These are phyloP conservation scores for Prunus padus DNA, from an alignment of 306 rosid genomes.

Conservation along the genomic window DNA sequence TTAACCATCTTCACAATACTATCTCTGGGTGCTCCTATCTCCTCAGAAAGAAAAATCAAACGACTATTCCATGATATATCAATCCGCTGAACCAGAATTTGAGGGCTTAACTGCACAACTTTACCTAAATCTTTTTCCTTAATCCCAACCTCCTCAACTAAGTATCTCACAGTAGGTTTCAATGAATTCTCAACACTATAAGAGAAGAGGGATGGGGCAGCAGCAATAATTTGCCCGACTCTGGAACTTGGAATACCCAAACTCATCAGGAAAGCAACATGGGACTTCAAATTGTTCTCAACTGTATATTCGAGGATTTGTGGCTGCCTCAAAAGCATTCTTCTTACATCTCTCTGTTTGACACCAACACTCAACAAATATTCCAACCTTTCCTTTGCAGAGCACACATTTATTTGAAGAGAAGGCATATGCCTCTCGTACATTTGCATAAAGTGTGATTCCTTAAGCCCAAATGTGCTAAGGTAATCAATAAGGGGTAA, in stretches of 20 bases:
- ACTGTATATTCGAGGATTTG: constrained; percentile 79
- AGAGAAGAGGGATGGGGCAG: constrained; percentile 81
- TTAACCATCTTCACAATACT: constrained; percentile 92
- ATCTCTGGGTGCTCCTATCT: constrained; percentile 89
- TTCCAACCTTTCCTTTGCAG: constrained; percentile 86
- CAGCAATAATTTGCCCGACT: constrained; percentile 77
- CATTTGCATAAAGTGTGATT: constrained; percentile 90
- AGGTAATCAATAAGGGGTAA: constrained; percentile 91
- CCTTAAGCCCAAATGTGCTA: constrained; percentile 81
- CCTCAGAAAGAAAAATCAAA: constrained; percentile 72
- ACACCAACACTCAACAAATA: constrained; percentile 89
- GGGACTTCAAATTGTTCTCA: constrained; percentile 87
- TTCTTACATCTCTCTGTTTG: constrained; percentile 77
- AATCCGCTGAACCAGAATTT: constrained; percentile 85
- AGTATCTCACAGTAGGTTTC: constrained; percentile 83
- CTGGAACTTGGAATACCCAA: constrained; percentile 81
- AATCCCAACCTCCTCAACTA: constrained; percentile 94
- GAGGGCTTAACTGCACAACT: constrained; percentile 96
- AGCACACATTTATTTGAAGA: constrained; percentile 75
- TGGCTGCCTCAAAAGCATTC: constrained; percentile 89
- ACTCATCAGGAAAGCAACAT: constrained; percentile 69
- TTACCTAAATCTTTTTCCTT: constrained; percentile 85
- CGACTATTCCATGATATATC: constrained; percentile 84
- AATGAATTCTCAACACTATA: constrained; percentile 89
- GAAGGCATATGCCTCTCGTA: constrained; percentile 90